Evolutionary conservation across 306 rosid species (phyloP).

Genomic region (barrel medic (Medicago truncatula)): MtrunA17r5.0-ANR NC_053046.1:24334001-24334500

Average conservation of each 20-base stretch:
- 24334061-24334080: too few species aligned
- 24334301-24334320: conserved; percentile 41
- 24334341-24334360: conserved; percentile 39
- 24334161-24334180: background rate
- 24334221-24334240: conserved; percentile 22
- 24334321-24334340: conserved; percentile 52
- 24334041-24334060: too few species aligned
- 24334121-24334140: too few species aligned
- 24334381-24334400: conserved; percentile 19
- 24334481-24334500: conserved; percentile 30
- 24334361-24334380: conserved; percentile 23
- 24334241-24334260: conserved; percentile 41
- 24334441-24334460: conserved; percentile 38
- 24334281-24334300: conserved; percentile 33
- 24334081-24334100: too few species aligned
- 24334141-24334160: too few species aligned
- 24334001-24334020: too few species aligned
- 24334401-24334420: conserved; percentile 35
- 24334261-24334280: conserved; percentile 47
- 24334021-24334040: too few species aligned
- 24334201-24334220: conserved; percentile 13
- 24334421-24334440: conserved; percentile 40
- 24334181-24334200: conserved; percentile 14
- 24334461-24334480: conserved; percentile 18
- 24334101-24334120: too few species aligned